Conservation (phyloP, 345 rosid species). For the Citrus trifoliata region DNA sequence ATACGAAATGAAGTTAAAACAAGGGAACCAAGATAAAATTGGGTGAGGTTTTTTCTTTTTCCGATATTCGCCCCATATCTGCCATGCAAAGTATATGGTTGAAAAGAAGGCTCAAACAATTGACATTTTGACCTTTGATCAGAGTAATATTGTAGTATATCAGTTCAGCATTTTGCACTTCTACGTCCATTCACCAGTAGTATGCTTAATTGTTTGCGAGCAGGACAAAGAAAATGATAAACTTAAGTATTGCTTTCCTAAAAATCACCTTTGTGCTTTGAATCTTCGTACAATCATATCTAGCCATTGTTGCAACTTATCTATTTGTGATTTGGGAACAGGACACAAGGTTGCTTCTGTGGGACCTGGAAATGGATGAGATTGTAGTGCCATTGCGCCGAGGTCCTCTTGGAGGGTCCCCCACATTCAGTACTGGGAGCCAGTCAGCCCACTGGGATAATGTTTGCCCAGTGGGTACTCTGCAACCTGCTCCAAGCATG, state of each 20-base stretch:
- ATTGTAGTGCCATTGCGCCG: constrained; percentile 94
- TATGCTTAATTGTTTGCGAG: not conserved
- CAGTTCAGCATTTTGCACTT: not conserved
- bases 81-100: not conserved
- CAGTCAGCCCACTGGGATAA: constrained; percentile 99
- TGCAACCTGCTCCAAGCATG: constrained; percentile 94
- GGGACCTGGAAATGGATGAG: constrained; percentile 99
- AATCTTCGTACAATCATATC: not conserved
- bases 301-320: not conserved
- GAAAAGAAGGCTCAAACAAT: constrained; percentile 3
- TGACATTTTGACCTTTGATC: constrained; percentile 3
- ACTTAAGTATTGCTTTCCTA: not conserved
- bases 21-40: not conserved
- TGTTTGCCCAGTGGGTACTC: constrained; percentile 61
- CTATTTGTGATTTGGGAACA: constrained; percentile 29
- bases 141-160: not conserved
- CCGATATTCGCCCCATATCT: not conserved
- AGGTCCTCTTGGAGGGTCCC: constrained; percentile 90
- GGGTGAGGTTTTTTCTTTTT: not conserved
- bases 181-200: not conserved
- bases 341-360: constrained; percentile 94
- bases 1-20: not conserved
- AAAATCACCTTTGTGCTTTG: not conserved
- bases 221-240: not conserved
- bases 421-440: constrained; percentile 93